A percentile compares a stretch with the other conserved stretches of the same genome.
These are phyloP conservation scores for Chaetothyriales sp. DNA, from an alignment of 2,329 filamentous ascomycete species.

Conservation along the genomic window DNA sequence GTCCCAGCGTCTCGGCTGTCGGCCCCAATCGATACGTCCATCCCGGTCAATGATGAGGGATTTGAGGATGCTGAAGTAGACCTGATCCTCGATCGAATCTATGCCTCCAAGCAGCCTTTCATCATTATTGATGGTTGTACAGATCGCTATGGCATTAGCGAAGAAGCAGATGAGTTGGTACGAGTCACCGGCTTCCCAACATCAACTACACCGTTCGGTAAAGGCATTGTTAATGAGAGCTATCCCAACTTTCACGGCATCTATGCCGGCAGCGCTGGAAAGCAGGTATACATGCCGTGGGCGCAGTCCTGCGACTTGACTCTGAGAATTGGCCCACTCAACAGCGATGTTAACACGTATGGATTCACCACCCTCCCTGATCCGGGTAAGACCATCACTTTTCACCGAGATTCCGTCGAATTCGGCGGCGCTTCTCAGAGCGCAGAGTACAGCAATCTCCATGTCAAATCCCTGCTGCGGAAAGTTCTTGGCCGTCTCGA, in stretches of 20 bases:
- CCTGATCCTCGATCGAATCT: conserved; percentile 28
- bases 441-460: conserved; percentile 59
- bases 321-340: conserved; percentile 34
- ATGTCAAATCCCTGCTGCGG: conserved; percentile 63
- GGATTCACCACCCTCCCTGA: conserved; percentile 21
- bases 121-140: conserved; percentile 42
- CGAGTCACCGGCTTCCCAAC: conserved; percentile 35
- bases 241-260: conserved; percentile 37
- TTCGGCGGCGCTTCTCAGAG: conserved; percentile 48
- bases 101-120: conserved; percentile 33
- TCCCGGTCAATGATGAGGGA: conserved; percentile 13
- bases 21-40: conserved; percentile 12
- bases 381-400: conserved; percentile 49
- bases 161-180: conserved; percentile 32
- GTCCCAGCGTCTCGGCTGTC: conserved; percentile 8
- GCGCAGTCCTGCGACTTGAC: conserved; percentile 33
- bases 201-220: conserved; percentile 36
- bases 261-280: conserved; percentile 33
- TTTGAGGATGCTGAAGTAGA: conserved; percentile 18
- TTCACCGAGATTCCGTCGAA: conserved; percentile 59
- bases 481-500: conserved; percentile 50
- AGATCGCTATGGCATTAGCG: conserved; percentile 29
- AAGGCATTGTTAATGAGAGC: conserved; percentile 38
- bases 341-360: conserved; percentile 34
- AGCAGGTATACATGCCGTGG: conserved; percentile 25